Percentiles rank a stretch among this genome's conserved stretches.
These are phyloP conservation scores for Hanseniaspora pseudoguilliermondii DNA, from an alignment of 805 yeast genomes.

Conservation along the genomic window DNA sequence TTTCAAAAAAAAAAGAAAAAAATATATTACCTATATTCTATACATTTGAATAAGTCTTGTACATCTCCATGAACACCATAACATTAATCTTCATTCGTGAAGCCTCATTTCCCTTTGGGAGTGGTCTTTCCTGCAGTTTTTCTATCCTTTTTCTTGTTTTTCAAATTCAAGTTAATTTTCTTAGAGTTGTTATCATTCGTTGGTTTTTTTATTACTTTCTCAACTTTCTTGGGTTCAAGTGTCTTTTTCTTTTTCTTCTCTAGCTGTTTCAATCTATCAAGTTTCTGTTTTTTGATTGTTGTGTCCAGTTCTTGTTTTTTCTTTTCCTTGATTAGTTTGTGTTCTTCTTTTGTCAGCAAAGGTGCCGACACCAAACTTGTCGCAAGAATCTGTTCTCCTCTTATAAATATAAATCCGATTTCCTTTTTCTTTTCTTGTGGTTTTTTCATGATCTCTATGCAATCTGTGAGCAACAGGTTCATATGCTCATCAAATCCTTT, in stretches of 20 bases:
- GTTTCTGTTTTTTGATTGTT: neutral
- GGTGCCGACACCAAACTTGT: slow-evolving; percentile 1
- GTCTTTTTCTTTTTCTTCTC: slow-evolving; percentile 2
- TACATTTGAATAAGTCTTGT: too few species aligned
- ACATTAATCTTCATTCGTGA: too few species aligned
- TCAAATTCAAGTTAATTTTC: neutral
- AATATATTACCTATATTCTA: too few species aligned
- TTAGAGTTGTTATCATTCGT: neutral
- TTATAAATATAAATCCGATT: slow-evolving; percentile 2
- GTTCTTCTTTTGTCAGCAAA: neutral
- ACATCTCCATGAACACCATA: too few species aligned
- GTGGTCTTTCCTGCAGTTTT: too few species aligned
- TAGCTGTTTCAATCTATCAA: neutral
- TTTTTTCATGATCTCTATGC: neutral
- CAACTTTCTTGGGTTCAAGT: neutral
- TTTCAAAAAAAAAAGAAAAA: too few species aligned
- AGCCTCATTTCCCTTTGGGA: too few species aligned
- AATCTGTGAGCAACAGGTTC: neutral
- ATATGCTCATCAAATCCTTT: slow-evolving; percentile 10
- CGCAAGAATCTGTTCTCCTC: slow-evolving; percentile 10
- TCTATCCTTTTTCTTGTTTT: neutral
- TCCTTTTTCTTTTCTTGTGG: neutral
- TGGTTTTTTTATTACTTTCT: neutral
- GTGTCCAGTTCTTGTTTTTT: slow-evolving; percentile 1
- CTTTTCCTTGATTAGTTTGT: neutral